A percentile compares a stretch with the other conserved stretches of the same genome.
Evolutionary conservation across 2,329 filamentous ascomycete genomes (phyloP).

Genomic region (Lasiodiplodia theobromae): DNA sequence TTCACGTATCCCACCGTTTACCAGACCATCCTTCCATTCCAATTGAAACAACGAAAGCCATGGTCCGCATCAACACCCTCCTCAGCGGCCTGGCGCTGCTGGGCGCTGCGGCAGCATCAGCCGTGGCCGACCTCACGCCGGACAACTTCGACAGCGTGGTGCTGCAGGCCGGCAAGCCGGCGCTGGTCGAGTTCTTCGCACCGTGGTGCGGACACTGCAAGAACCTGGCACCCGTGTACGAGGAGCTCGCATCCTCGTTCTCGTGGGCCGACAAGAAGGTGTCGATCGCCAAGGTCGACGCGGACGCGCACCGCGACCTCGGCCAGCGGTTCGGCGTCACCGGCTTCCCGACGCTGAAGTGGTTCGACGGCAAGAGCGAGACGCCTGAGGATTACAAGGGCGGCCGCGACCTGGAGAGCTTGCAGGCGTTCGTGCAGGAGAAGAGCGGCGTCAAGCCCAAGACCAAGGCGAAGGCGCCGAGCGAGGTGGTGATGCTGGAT

Average conservation of each 20-base stretch:
- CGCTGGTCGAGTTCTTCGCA: constrained; percentile 97
- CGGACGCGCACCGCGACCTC: constrained; percentile 83
- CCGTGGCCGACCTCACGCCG: constrained; percentile 88
- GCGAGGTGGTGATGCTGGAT: constrained; percentile 79
- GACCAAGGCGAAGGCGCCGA: constrained; percentile 75
- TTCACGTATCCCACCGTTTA: no score
- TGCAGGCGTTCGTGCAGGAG: constrained; percentile 80
- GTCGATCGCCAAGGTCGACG: constrained; percentile 94
- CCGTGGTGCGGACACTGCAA: constrained; percentile 99
- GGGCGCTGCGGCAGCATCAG: constrained; percentile 61
- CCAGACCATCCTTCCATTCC: no score
- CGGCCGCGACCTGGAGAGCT: constrained; percentile 84
- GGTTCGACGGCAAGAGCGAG: constrained; percentile 93
- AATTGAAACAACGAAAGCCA: not conserved
- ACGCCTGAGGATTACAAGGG: constrained; percentile 85
- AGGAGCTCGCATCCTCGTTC: constrained; percentile 82
- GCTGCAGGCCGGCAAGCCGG: constrained; percentile 89
- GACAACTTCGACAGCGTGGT: constrained; percentile 92
- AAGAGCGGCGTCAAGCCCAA: constrained; percentile 87
- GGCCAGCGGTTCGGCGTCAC: constrained; percentile 87
- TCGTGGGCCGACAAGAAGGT: constrained; percentile 77
- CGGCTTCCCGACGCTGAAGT: constrained; percentile 97
- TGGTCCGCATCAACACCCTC: constrained; percentile 36
- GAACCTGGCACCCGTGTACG: constrained; percentile 91
- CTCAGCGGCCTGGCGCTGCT: constrained; percentile 42